Evolutionary conservation across 768 basidiomycete genomes (phyloP).

Genomic region (Coprinellus aureogranulatus): DNA sequence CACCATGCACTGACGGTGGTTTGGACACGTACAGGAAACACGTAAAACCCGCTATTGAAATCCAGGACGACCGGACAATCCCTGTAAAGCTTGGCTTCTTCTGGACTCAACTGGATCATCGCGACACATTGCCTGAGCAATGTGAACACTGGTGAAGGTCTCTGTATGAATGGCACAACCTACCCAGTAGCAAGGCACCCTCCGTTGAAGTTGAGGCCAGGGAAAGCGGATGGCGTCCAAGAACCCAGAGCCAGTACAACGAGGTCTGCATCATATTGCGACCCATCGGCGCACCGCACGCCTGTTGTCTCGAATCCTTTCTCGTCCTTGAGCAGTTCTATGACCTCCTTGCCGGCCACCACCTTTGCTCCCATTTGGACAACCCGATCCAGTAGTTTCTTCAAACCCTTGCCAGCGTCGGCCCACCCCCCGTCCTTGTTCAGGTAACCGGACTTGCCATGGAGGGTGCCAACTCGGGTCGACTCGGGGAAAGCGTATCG

Average conservation of each 20-base stretch:
- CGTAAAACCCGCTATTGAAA: conserved; percentile 72
- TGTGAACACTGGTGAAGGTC: neutral
- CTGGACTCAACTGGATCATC: conserved; percentile 67
- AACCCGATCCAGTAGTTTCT: conserved; percentile 54
- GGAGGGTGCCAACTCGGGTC: conserved; percentile 35
- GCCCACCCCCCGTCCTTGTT: conserved; percentile 87
- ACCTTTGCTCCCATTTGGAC: conserved; percentile 58
- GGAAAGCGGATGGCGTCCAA: conserved; percentile 84
- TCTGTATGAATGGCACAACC: conserved; percentile 15
- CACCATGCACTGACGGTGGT: neutral
- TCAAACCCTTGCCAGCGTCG: conserved; percentile 66
- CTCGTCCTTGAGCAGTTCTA: conserved; percentile 35
- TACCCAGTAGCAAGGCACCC: conserved; percentile 81
- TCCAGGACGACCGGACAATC: conserved; percentile 70
- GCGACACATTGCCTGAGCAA: conserved; percentile 72
- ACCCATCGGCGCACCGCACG: conserved; percentile 62
- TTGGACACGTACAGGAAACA: conserved; percentile 65
- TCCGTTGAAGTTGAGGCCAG: conserved; percentile 48
- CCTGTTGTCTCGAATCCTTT: conserved; percentile 45
- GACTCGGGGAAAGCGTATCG: conserved; percentile 46
- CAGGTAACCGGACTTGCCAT: conserved; percentile 52
- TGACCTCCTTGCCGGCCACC: conserved; percentile 54
- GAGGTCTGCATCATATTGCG: conserved; percentile 50
- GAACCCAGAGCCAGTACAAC: conserved; percentile 74
- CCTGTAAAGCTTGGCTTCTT: conserved; percentile 64